These are phyloP conservation scores for Euphorbia corollata DNA, from an alignment of 441 rosid genomes.

Conservation along the genomic window DNA sequence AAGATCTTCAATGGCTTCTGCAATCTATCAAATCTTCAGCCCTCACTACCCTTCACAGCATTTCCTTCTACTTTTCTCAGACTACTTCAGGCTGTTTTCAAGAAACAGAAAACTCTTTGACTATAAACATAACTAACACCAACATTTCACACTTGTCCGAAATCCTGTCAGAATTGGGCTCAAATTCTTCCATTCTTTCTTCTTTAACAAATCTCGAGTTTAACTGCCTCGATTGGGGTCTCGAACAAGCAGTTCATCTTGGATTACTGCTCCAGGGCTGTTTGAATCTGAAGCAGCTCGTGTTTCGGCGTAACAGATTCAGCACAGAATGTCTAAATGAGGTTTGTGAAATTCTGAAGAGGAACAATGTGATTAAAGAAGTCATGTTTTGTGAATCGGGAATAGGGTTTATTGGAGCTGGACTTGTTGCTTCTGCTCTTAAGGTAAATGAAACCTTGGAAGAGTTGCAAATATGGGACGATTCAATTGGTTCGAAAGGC, in stretches of 20 bases:
- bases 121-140: constrained; percentile 45
- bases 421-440: constrained; percentile 56
- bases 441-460: constrained; percentile 60
- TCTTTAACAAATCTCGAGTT: constrained; percentile 62
- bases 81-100: constrained; percentile 50
- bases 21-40: constrained; percentile 45
- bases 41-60: constrained; percentile 41
- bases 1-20: constrained; percentile 64
- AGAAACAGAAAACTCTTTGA: constrained; percentile 60
- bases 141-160: constrained; percentile 36
- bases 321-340: constrained; percentile 43
- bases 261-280: constrained; percentile 52
- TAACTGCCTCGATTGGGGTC: constrained; percentile 54
- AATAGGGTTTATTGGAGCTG: constrained; percentile 56
- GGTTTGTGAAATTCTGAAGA: constrained; percentile 47
- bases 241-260: constrained; percentile 42
- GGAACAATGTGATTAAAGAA: constrained; percentile 55
- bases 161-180: constrained; percentile 46
- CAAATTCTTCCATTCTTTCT: constrained; percentile 32
- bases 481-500: constrained; percentile 78
- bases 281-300: constrained; percentile 50
- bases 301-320: constrained; percentile 53
- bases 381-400: constrained; percentile 50
- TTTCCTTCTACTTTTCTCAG: constrained; percentile 54
- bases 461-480: constrained; percentile 92